Conservation (phyloP, 2,329 filamentous ascomycete species). For the Cercospora zeina region DNA sequence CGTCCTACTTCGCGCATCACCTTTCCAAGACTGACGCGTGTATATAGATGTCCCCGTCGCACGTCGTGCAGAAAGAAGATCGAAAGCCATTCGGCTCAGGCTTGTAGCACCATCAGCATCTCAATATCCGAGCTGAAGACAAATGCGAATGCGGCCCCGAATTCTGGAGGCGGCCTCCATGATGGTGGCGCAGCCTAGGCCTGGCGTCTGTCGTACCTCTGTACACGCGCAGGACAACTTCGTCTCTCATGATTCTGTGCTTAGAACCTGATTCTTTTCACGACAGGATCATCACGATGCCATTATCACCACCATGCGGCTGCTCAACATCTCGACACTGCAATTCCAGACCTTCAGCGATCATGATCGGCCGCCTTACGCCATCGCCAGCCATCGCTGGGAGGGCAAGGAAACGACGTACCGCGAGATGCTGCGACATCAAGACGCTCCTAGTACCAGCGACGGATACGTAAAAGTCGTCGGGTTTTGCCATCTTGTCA, state of each 20-base stretch:
- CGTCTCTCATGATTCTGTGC: background rate
- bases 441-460: background rate
- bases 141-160: conserved; percentile 1
- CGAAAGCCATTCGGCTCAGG: background rate
- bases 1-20: background rate
- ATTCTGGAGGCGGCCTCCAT: background rate
- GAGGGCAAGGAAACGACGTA: conserved; percentile 8
- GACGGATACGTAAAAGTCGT: background rate
- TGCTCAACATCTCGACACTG: conserved; percentile 10
- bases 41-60: background rate
- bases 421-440: background rate
- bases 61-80: background rate
- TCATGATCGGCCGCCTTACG: background rate
- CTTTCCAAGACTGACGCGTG: background rate
- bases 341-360: conserved; percentile 7
- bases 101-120: background rate
- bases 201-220: background rate
- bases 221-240: background rate
- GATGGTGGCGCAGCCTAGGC: conserved; percentile 4
- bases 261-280: background rate
- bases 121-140: background rate
- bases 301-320: conserved; percentile 7
- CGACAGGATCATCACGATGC: background rate
- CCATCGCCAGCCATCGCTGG: conserved; percentile 14
- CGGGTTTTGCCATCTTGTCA: background rate